A percentile compares a stretch with the other conserved stretches of the same genome.
Conservation (phyloP, 805 yeast genomes). For the Candida tammaniensis region DNA sequence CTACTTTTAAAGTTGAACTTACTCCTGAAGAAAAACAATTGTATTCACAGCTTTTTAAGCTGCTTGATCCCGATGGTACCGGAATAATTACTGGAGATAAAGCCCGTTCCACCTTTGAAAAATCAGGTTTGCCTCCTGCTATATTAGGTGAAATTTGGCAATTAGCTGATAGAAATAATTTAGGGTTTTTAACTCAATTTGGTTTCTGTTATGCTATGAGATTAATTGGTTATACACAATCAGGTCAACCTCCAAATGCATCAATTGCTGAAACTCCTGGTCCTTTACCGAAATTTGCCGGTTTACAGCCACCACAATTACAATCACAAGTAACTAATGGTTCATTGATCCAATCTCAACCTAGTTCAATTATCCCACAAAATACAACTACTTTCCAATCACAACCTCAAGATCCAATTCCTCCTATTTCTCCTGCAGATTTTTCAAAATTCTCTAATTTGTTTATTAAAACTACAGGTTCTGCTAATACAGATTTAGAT, state of each 20-base stretch:
- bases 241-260: conserved; percentile 56
- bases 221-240: conserved; percentile 82
- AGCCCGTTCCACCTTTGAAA: conserved; percentile 79
- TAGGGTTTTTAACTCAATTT: conserved; percentile 76
- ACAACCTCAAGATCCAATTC: conserved; percentile 37
- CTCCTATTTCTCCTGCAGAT: conserved; percentile 56
- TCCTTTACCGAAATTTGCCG: conserved; percentile 60
- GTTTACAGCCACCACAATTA: conserved; percentile 26
- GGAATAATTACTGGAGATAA: conserved; percentile 88
- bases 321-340: conserved; percentile 36
- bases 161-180: conserved; percentile 82
- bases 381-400: conserved; percentile 29
- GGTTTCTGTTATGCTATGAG: conserved; percentile 88
- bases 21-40: conserved; percentile 74
- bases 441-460: conserved; percentile 64
- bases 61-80: conserved; percentile 72
- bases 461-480: conserved; percentile 63
- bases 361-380: conserved; percentile 35
- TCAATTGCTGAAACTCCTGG: conserved; percentile 55
- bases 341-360: conserved; percentile 42
- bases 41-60: conserved; percentile 72
- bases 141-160: conserved; percentile 92
- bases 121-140: conserved; percentile 76
- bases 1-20: conserved; percentile 44
- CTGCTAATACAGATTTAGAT: conserved; percentile 53